A percentile compares a stretch with the other conserved stretches of the same genome.
Conservation (phyloP, 371 early-diverging fungal genomes). For the Lichtheimia ramosa region DNA sequence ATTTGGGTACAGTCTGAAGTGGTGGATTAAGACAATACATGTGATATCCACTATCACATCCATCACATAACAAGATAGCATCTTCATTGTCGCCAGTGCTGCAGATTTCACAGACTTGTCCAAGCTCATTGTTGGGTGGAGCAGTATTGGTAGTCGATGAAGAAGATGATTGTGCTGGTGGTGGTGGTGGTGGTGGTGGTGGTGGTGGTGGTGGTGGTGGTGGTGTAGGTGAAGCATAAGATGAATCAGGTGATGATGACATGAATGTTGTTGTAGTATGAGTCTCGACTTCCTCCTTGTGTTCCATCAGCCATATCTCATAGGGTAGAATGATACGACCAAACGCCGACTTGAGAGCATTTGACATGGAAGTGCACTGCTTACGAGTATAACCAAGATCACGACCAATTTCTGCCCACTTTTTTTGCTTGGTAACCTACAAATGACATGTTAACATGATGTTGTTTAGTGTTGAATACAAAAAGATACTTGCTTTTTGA, state of each 20-base stretch:
- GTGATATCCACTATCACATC: slow-evolving; percentile 85
- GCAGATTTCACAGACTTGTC: slow-evolving; percentile 66
- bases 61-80: slow-evolving; percentile 82
- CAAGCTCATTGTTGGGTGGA: slow-evolving; percentile 2
- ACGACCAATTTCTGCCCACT: slow-evolving; percentile 89
- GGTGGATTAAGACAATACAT: slow-evolving; percentile 78
- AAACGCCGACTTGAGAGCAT: slow-evolving; percentile 78
- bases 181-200: background rate
- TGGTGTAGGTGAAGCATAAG: background rate
- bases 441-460: background rate
- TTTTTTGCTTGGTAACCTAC: slow-evolving; percentile 77
- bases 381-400: slow-evolving; percentile 74
- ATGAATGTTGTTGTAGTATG: slow-evolving; percentile 1
- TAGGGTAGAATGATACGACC: slow-evolving; percentile 80
- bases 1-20: slow-evolving; percentile 61
- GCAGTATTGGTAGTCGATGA: background rate
- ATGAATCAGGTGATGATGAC: background rate
- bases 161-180: background rate
- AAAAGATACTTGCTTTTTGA: slow-evolving; percentile 53
- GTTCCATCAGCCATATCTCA: slow-evolving; percentile 71
- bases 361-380: slow-evolving; percentile 83
- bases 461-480: background rate
- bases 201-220: background rate
- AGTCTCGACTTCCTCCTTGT: slow-evolving; percentile 18
- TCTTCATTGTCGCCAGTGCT: slow-evolving; percentile 57